Evolutionary conservation across 1,284 basidiomycete genomes (phyloP), one percentile per base, ranked within the genome.

Genomic region (Pascua sp.): DNA sequence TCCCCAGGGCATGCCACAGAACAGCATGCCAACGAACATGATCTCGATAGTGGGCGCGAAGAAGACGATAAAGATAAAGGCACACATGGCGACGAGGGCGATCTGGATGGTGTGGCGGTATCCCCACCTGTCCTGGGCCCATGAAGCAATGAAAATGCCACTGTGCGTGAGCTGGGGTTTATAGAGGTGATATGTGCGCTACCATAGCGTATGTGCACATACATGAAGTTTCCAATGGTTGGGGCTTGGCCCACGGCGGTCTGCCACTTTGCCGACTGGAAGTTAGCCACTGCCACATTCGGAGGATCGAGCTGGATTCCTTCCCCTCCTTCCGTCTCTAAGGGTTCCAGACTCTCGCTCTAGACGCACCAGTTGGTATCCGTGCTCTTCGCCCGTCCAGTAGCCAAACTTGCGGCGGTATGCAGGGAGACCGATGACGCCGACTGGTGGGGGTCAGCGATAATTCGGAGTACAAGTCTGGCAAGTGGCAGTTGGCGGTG

Each of bases 1-100:
- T 63, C 80, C 79, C 79, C 79, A 81, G 8, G 78, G 78, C 0
- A 69, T 36, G 53, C 67, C 67, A 41, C 64, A 67, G 16, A 68
- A 62, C 13, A 68, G 39, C 56, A 67, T 56, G 12, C 64, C 64
- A 18, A 62, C 43, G 47, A 66, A 60, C 7, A 66, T 51, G 38
- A 61, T 52, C 51, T 49, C 42, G 18, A 61, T 51, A n/a, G 51
- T 56, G 2, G 60, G 56, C 7, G 80, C 77, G 53, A 81, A 81
- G 62, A 72, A 69, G 12, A 63, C 59, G 18, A 72, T 63, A 49
- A 70, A 71, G 42, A 72, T 70, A 49, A 62, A 64, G 7, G 52
- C 57, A 24, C 65, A 59, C 48, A 72, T 60, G 48, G 57, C 17
- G 15, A 81, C 67, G 41, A 76, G 62, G 15, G 50, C 57, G 36